Evolutionary conservation across 257 asterid species (phyloP).

Genomic region (Lantana camara): DNA sequence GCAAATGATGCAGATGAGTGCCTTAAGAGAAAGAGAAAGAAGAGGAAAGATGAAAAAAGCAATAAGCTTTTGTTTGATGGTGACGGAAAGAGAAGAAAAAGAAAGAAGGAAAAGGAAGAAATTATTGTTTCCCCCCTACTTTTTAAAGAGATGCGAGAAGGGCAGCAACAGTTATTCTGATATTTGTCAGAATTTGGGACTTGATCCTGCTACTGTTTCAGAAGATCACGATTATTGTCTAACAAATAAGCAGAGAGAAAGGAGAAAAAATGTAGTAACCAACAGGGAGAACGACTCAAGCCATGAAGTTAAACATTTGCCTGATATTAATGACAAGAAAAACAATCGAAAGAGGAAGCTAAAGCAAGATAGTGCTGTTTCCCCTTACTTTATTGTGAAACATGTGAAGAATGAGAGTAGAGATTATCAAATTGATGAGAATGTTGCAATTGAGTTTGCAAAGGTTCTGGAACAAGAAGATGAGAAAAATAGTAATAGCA

Average conservation of each 20-base stretch:
- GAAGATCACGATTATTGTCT: not conserved
- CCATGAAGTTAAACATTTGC: too few species aligned
- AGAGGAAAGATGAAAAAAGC: not conserved
- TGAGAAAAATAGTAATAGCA: conserved; percentile 13
- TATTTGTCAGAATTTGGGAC: not conserved
- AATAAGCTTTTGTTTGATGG: not conserved
- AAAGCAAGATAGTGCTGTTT: conserved; percentile 1
- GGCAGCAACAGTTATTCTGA: conserved; percentile 1
- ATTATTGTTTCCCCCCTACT: conserved; percentile 24
- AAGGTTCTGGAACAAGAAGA: not conserved
- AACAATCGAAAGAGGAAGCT: not conserved
- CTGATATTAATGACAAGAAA: conserved; percentile 16
- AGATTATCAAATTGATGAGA: conserved; percentile 1
- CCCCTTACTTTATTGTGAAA: conserved; percentile 23
- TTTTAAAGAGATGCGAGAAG: not conserved
- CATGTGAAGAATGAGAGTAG: conserved; percentile 1
- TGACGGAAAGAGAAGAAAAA: conserved; percentile 13
- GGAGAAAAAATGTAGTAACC: conserved; percentile 4
- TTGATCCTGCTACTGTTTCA: not conserved
- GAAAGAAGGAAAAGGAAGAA: not conserved
- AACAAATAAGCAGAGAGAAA: not conserved
- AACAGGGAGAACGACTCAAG: too few species aligned
- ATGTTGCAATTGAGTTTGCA: not conserved
- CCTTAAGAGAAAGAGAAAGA: not conserved
- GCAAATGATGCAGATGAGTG: conserved; percentile 1